Evolutionary conservation across 2,329 filamentous ascomycete genomes (phyloP).

Genomic region (Fusarium paranaense): DNA sequence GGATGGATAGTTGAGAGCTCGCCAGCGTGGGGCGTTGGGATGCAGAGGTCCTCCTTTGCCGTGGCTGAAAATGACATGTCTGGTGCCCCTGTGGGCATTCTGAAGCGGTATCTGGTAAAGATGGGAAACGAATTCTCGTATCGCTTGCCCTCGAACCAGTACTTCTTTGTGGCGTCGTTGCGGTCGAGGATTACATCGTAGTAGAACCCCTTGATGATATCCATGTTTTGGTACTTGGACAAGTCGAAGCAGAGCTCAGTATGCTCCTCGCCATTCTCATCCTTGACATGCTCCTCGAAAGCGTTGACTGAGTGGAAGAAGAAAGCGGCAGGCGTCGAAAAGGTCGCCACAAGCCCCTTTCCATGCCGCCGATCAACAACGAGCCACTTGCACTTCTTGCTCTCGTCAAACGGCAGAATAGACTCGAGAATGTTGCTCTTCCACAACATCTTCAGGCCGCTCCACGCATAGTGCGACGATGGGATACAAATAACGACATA

Average conservation of each 20-base stretch:
- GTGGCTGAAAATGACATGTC: conserved; percentile 29
- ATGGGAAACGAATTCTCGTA: conserved; percentile 51
- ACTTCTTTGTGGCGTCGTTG: conserved; percentile 57
- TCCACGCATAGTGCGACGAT: conserved; percentile 68
- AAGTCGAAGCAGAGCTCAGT: conserved; percentile 74
- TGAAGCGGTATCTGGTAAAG: conserved; percentile 59
- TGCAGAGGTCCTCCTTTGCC: conserved; percentile 55
- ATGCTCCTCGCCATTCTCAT: conserved; percentile 45
- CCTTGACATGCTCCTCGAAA: conserved; percentile 69
- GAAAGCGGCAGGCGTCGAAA: conserved; percentile 76
- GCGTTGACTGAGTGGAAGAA: conserved; percentile 85
- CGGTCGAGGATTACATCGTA: conserved; percentile 74
- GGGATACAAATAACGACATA: conserved; percentile 82
- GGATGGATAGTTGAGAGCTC: conserved; percentile 78
- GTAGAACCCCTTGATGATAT: conserved; percentile 76
- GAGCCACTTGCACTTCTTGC: conserved; percentile 74
- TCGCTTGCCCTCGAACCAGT: conserved; percentile 55
- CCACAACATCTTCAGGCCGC: conserved; percentile 72
- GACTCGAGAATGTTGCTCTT: conserved; percentile 76
- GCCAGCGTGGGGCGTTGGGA: conserved; percentile 65
- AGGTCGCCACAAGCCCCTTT: conserved; percentile 75
- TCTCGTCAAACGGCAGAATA: conserved; percentile 71
- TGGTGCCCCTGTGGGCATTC: conserved; percentile 42
- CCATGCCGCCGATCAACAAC: conserved; percentile 75
- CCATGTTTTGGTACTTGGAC: conserved; percentile 70